phyloP scores from a whole-genome alignment of 2,329 filamentous ascomycete genomes.

The Clonostachys chloroleuca region DNA sequence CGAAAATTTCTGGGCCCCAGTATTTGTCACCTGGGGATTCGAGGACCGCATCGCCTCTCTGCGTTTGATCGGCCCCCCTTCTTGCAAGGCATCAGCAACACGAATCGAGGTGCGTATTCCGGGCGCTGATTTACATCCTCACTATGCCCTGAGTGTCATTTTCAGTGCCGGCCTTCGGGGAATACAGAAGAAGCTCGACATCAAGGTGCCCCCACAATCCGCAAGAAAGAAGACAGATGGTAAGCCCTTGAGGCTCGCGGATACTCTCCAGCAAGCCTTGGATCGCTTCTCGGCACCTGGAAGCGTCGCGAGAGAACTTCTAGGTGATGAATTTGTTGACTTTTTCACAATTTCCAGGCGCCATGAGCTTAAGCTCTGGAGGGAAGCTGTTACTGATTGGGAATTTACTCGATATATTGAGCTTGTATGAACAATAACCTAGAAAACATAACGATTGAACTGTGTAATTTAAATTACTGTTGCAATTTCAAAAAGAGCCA shows the following conservation, averaged over 20 bases:
- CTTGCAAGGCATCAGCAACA: constrained; percentile 62
- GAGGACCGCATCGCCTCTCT: constrained; percentile 71
- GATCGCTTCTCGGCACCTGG: constrained; percentile 56
- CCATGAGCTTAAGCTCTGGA: constrained; percentile 69
- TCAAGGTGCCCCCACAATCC: constrained; percentile 62
- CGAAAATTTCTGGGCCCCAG: constrained; percentile 77
- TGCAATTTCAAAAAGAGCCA: too few species aligned
- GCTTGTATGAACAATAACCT: not conserved
- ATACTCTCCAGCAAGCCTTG: constrained; percentile 64
- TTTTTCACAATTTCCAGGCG: constrained; percentile 70
- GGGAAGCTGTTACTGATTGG: constrained; percentile 75
- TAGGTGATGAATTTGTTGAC: constrained; percentile 71
- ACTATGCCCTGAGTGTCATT: constrained; percentile 64
- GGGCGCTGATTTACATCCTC: constrained; percentile 70
- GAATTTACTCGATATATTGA: constrained; percentile 36
- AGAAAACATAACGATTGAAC: too few species aligned
- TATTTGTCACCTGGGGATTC: constrained; percentile 71
- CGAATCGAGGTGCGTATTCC: constrained; percentile 69
- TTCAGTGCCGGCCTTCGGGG: constrained; percentile 66
- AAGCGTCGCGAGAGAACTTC: constrained; percentile 67
- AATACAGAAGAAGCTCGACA: constrained; percentile 66
- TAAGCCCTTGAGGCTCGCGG: constrained; percentile 61
- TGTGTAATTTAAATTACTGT: too few species aligned
- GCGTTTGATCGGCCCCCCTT: constrained; percentile 65
- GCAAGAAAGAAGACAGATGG: constrained; percentile 37